Base-by-base conservation (phyloP, 2,329 filamentous ascomycete genomes). In the Xylaria sp. region DNA sequence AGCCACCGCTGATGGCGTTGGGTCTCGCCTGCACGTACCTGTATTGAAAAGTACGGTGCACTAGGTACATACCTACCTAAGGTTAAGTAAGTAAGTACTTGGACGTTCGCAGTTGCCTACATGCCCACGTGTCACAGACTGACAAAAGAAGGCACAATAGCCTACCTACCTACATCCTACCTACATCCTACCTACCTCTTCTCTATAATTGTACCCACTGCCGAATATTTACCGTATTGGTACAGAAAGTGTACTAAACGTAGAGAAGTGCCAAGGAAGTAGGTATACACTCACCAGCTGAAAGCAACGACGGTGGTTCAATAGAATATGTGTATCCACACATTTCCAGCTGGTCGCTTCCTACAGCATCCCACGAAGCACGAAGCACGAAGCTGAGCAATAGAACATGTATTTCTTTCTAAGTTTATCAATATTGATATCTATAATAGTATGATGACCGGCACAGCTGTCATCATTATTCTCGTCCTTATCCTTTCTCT, bases 381-480 rank as follows among this genome's bases (percentile, higher is more conserved):
- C 34, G 34, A 37, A 37, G 34, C 10, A 51, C 9, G n/a, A 67
- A 46, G 59, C 65, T 63, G 65, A 67, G 52, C 31, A 63, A 67
- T 67, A 51, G 39, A 34, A 48, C 13, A 25, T 3, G 20, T 18
- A 23, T 15, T 44, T 41, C 34, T 37, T 37, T 10, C 7, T 9
- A 8, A 10, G 8, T 37, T 48, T 20, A n/a, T 48, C n/a, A 20
- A n/a, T 46, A 15, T 20, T 8, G 9, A 20, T 48, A 48, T 20
- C n/a, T 8, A 20, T 20, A 48, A n/a, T 46, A 18, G 15, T 46
- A 46, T n/a, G 44, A n/a, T 46, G 39, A 46, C 25, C 9, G 28
- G 28, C 4, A 28, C 28, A 28, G 28, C 28, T 28, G 28, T 66
- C 41, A 56, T 56, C 41, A 58, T 59, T 15, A 25, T 39, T 25